Evolutionary conservation across 2,329 filamentous ascomycete genomes (phyloP).

Genomic region (Moelleriella libera): DNA sequence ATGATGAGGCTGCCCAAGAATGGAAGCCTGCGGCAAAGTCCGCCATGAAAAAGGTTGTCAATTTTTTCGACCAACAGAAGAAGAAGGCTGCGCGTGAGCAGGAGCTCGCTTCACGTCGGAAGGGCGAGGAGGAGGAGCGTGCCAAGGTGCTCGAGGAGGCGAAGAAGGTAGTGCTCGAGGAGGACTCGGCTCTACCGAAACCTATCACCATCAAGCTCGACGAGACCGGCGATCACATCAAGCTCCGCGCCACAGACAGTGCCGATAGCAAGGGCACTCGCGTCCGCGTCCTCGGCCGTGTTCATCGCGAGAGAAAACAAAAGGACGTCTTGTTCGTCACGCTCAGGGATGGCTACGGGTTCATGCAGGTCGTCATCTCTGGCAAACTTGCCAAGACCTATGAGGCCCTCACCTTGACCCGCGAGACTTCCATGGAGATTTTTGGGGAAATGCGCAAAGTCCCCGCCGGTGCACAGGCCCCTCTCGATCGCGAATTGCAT

Average conservation of each 20-base stretch:
- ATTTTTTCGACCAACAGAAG: constrained; percentile 9
- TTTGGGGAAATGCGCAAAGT: constrained; percentile 74
- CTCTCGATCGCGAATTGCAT: constrained; percentile 74
- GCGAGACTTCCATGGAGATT: constrained; percentile 76
- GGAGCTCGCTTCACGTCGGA: constrained; percentile 8
- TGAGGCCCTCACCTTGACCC: constrained; percentile 72
- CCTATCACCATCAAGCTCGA: constrained; percentile 56
- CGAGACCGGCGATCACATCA: constrained; percentile 14
- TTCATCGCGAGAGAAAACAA: constrained; percentile 68
- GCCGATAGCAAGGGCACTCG: constrained; percentile 48
- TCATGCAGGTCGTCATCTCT: constrained; percentile 28
- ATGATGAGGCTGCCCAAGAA: constrained; percentile 15
- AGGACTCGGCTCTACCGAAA: constrained; percentile 60
- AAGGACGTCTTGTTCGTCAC: constrained; percentile 80
- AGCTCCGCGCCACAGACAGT: constrained; percentile 21
- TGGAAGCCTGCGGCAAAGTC: constrained; percentile 10
- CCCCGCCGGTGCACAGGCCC: constrained; percentile 62
- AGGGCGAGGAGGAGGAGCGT: constrained; percentile 9
- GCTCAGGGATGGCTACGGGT: constrained; percentile 61
- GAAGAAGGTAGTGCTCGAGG: constrained; percentile 56
- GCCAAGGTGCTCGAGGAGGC: constrained; percentile 48
- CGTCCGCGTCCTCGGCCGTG: constrained; percentile 67
- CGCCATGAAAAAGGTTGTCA: constrained; percentile 9
- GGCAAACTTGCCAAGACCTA: constrained; percentile 84
- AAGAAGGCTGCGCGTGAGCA: constrained; percentile 9